phyloP scores from a whole-genome alignment of 179 eudicot genomes.

The Patellifolia procumbens region DNA sequence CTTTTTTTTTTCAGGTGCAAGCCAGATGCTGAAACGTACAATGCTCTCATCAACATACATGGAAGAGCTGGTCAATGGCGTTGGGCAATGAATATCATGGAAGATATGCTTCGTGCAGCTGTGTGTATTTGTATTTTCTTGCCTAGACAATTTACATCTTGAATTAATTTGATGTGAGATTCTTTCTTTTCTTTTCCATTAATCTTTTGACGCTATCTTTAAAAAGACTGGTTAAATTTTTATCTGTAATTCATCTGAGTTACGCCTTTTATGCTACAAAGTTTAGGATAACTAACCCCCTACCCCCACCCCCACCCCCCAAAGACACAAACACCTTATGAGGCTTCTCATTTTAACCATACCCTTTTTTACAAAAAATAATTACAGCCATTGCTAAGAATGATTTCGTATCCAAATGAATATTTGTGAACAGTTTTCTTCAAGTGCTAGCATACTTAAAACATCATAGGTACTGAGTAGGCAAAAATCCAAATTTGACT shows the following conservation, averaged over 20 bases:
- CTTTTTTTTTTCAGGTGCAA: conserved; percentile 60
- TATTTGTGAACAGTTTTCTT: background rate
- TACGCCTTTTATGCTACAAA: too few species aligned
- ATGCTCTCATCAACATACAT: conserved; percentile 89
- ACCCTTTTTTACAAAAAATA: background rate
- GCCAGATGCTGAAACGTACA: conserved; percentile 90
- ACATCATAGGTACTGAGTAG: too few species aligned
- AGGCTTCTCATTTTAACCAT: background rate
- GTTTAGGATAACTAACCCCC: too few species aligned
- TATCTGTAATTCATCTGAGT: too few species aligned
- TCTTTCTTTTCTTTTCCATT: conserved; percentile 33
- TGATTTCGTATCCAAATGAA: background rate
- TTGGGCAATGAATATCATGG: conserved; percentile 95
- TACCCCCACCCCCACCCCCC: background rate
- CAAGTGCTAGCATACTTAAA: background rate
- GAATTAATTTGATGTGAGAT: conserved; percentile 40
- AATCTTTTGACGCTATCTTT: background rate
- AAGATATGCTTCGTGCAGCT: conserved; percentile 97
- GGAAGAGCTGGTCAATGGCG: conserved; percentile 99
- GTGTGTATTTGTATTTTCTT: conserved; percentile 65
- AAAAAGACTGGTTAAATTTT: too few species aligned
- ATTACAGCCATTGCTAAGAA: background rate
- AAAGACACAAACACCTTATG: too few species aligned
- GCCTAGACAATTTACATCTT: conserved; percentile 32
- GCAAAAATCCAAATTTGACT: too few species aligned